phyloP scores from a whole-genome alignment of 495 filamentous ascomycete species.

The Penicillium macrosclerotiorum region DNA sequence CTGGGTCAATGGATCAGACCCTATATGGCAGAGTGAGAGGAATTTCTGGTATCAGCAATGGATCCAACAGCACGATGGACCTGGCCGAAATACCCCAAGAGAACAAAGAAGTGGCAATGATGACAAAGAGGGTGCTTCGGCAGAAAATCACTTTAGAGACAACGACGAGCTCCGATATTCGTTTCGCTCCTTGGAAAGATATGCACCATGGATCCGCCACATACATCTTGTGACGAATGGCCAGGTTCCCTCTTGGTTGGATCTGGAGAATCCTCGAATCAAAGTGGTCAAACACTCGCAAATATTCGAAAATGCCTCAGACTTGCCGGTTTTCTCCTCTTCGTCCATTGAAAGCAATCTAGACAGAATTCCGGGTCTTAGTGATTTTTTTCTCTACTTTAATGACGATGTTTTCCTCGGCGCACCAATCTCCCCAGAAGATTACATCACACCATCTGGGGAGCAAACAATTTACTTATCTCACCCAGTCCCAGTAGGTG shows the following conservation, averaged over 20 bases:
- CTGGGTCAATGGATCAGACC: slow-evolving; percentile 10
- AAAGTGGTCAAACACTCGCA: slow-evolving; percentile 5
- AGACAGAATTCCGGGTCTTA: slow-evolving; percentile 5
- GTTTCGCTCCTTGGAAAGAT: slow-evolving; percentile 4
- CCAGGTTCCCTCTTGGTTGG: slow-evolving; percentile 3
- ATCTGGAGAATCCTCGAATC: slow-evolving; percentile 5
- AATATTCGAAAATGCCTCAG: slow-evolving; percentile 8
- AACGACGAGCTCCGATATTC: slow-evolving; percentile 11
- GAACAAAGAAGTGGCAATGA: slow-evolving; percentile 3
- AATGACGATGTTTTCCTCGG: slow-evolving; percentile 9
- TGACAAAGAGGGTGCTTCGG: background rate
- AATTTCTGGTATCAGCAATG: slow-evolving; percentile 9
- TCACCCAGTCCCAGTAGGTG: slow-evolving; percentile 7
- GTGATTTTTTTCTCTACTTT: slow-evolving; percentile 6
- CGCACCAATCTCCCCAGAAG: slow-evolving; percentile 3
- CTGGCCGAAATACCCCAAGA: background rate
- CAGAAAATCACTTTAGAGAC: slow-evolving; percentile 8
- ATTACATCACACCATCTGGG: slow-evolving; percentile 5
- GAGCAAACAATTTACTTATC: slow-evolving; percentile 6
- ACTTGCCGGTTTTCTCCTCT: slow-evolving; percentile 9
- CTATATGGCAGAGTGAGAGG: slow-evolving; percentile 6
- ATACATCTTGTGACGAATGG: slow-evolving; percentile 9
- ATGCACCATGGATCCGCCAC: slow-evolving; percentile 5
- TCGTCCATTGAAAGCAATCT: slow-evolving; percentile 5
- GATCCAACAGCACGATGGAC: slow-evolving; percentile 3